Conservation (phyloP, 1,139 yeast genomes). For the Arxiozyma slooffiae region DNA sequence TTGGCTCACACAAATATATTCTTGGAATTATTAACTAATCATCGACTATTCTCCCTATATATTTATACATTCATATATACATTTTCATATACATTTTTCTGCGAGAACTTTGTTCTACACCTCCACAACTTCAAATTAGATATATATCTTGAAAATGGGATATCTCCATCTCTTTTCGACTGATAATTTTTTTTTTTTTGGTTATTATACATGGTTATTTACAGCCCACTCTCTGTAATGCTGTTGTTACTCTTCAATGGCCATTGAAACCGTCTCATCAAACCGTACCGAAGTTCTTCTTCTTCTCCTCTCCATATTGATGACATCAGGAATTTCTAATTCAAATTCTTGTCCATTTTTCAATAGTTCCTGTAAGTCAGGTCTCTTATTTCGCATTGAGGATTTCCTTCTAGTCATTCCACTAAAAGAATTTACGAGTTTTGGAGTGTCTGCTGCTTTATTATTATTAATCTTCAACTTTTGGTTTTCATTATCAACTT, state of each 20-base stretch:
- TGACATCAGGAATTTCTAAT: conserved; percentile 36
- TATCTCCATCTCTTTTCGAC: no score
- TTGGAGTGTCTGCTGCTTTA: background rate
- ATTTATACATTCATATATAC: no score
- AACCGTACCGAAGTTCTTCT: conserved; percentile 60
- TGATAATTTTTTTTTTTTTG: no score
- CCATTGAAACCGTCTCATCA: conserved; percentile 50
- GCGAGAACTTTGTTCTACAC: no score
- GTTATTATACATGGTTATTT: background rate
- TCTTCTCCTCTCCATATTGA: conserved; percentile 34
- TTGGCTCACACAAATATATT: background rate
- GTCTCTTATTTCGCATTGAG: conserved; percentile 30
- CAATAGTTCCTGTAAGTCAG: conserved; percentile 42
- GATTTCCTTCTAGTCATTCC: conserved; percentile 24
- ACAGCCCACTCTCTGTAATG: background rate
- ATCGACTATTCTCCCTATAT: no score
- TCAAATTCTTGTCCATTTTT: conserved; percentile 42
- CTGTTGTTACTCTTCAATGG: conserved; percentile 28
- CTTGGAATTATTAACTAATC: background rate
- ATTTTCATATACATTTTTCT: no score
- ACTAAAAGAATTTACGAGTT: background rate
- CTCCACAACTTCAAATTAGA: no score
- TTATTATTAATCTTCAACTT: no score
- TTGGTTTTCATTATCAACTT: no score
- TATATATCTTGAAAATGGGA: no score